Percentiles rank a stretch among this genome's conserved stretches.
Conservation (phyloP, 148 eudicot species). For the Heliamphora exappendiculata region DNA sequence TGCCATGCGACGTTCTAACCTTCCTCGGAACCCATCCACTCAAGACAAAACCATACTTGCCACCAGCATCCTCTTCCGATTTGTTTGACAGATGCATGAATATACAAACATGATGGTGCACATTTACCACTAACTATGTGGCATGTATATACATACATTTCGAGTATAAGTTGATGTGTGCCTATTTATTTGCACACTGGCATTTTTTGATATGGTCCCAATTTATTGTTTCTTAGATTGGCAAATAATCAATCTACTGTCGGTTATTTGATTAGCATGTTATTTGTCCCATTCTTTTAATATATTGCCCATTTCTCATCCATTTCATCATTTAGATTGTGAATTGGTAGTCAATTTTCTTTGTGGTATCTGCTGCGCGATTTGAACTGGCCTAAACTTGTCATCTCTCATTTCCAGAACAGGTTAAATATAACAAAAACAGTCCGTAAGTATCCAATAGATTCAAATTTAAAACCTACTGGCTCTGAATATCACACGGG, state of each 20-base stretch:
- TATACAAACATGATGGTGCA: not conserved
- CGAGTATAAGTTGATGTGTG: too few species aligned
- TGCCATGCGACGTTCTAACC: not conserved
- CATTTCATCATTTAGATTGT: not conserved
- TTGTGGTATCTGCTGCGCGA: not conserved
- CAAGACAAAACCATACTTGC: not conserved
- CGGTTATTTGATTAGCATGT: not conserved
- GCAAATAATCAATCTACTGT: too few species aligned
- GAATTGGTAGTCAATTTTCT: not conserved
- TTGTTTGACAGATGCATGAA: not conserved
- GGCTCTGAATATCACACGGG: constrained; percentile 71
- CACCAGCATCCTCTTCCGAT: not conserved
- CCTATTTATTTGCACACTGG: not conserved
- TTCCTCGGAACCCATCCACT: not conserved
- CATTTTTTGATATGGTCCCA: not conserved
- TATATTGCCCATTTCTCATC: not conserved
- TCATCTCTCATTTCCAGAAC: constrained; percentile 60
- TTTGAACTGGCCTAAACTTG: constrained; percentile 26
- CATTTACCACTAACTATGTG: not conserved
- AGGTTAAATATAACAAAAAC: constrained; percentile 96
- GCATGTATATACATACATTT: not conserved
- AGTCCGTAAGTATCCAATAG: constrained; percentile 75
- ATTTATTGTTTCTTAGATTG: not conserved
- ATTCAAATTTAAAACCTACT: constrained; percentile 50
- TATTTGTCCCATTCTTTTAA: not conserved